Evolutionary conservation across 441 rosid species (phyloP), one percentile per base, ranked within the genome.

Genomic region (Mallotus repandus): DNA sequence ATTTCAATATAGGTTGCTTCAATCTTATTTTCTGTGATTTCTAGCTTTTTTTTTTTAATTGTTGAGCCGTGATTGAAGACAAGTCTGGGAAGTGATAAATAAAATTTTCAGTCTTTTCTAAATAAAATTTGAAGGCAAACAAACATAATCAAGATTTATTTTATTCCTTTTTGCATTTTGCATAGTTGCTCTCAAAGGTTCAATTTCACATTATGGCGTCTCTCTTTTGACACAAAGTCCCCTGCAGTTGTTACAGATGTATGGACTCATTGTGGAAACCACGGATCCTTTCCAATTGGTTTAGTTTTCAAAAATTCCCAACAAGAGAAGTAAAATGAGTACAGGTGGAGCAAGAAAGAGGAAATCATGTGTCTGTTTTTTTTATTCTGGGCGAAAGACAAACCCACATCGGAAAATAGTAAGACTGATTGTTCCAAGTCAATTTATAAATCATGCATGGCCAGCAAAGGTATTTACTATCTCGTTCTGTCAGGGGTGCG

Each of bases 401-500:
- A 5, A 41, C 74, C 74, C 74, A 71, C 60, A 71, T 71, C 74
- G 74, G n/a, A 32, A 32, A 69, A 43, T 11, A 53, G 2, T 1
- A 19, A 50, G 13, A 0, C 11, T 4, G 0, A n/a, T 53, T 38
- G 25, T 22, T 45, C 13, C 16, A 2, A 9, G 5, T 1, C 0
- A 50, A 25, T 0, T 0, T 12, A 19, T 69, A 56, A 69, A 57
- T 69, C 45, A 9, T 0, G 52, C 5, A 22, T 9, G n/a, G 2
- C 19, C 1, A 0, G 0, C 0, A 0, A 0, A 0, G 0, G 0
- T 0, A 2, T 4, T 0, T 0, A 9, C 1, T 2, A 63, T 72
- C 87, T 80, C 83, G 88, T 84, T 86, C 89, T 82, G 97, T 93
- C 89, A 88, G 91, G 87, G 97, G 89, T 81, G 86, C 73, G 90